A percentile compares a stretch with the other conserved stretches of the same genome.
Conservation (phyloP, 371 early-diverging fungal genomes). For the Mortierella sp. region DNA sequence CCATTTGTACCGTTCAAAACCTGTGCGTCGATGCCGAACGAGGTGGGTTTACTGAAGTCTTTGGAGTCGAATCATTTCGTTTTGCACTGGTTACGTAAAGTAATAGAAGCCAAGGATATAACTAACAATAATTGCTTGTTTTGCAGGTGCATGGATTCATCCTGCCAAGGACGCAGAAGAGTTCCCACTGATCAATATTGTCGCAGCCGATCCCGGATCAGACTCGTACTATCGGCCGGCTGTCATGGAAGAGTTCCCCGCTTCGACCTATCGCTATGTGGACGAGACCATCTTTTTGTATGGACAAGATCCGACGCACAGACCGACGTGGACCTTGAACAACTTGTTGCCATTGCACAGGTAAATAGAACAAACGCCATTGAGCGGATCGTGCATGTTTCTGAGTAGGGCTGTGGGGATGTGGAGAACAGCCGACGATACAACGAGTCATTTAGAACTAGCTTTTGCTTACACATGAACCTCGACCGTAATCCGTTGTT, state of each 20-base stretch:
- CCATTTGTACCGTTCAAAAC: conserved; percentile 41
- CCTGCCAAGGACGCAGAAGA: conserved; percentile 17
- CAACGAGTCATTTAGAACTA: neutral
- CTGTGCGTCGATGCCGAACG: conserved; percentile 54
- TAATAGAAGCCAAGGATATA: neutral
- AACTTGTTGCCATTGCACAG: conserved; percentile 51
- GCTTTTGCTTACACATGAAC: neutral
- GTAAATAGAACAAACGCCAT: conserved; percentile 18
- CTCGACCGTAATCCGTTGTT: neutral
- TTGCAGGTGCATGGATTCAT: conserved; percentile 48
- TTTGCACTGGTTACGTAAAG: conserved; percentile 5
- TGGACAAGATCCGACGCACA: conserved; percentile 35
- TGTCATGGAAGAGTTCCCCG: conserved; percentile 39
- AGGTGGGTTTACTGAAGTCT: conserved; percentile 21
- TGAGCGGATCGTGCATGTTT: neutral
- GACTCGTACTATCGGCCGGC: conserved; percentile 49
- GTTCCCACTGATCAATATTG: conserved; percentile 44
- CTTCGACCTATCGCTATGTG: conserved; percentile 36
- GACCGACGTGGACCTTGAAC: conserved; percentile 49
- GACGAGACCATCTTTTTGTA: conserved; percentile 54
- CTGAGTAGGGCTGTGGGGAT: neutral
- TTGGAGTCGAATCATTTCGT: neutral
- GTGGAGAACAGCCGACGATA: neutral
- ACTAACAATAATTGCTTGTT: conserved; percentile 6
- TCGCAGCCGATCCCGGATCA: conserved; percentile 48